phyloP scores from a whole-genome alignment of 495 filamentous ascomycete species.

The Penicillium maclennaniae region DNA sequence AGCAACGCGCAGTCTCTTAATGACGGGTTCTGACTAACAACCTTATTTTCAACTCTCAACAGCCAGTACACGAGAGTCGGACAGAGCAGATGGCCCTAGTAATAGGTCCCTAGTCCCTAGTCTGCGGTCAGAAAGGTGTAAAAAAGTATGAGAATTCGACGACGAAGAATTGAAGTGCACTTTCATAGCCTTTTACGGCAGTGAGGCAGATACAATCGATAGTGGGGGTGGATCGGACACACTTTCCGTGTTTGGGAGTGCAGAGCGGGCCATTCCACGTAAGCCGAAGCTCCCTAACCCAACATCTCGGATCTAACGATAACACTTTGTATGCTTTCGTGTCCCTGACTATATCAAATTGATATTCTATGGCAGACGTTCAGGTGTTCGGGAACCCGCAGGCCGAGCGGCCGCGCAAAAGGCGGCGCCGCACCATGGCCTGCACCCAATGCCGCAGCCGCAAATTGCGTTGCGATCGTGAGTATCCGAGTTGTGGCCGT shows the following conservation, averaged over 20 bases:
- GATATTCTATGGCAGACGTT: constrained; percentile 12
- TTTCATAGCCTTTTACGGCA: background rate
- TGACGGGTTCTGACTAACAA: too few species aligned
- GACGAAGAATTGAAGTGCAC: too few species aligned
- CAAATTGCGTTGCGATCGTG: constrained; percentile 68
- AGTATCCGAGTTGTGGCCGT: constrained; percentile 60
- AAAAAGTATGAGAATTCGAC: too few species aligned
- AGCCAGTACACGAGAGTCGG: too few species aligned
- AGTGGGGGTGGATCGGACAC: constrained; percentile 3
- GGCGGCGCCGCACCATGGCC: constrained; percentile 39
- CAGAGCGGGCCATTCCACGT: constrained; percentile 12
- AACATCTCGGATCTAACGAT: constrained; percentile 5
- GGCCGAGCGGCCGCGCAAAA: constrained; percentile 36
- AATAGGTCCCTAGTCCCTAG: too few species aligned
- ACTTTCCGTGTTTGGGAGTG: constrained; percentile 14
- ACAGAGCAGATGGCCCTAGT: too few species aligned
- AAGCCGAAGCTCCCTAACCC: constrained; percentile 6
- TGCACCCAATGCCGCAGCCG: constrained; percentile 57
- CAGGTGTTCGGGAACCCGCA: constrained; percentile 11
- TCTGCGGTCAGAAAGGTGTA: too few species aligned
- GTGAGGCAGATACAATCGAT: background rate
- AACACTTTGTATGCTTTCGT: background rate
- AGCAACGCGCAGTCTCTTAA: too few species aligned
- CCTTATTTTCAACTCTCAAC: too few species aligned
- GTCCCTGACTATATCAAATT: background rate